phyloP scores from a whole-genome alignment of 805 yeast species.

The Pichia kluyveri region DNA sequence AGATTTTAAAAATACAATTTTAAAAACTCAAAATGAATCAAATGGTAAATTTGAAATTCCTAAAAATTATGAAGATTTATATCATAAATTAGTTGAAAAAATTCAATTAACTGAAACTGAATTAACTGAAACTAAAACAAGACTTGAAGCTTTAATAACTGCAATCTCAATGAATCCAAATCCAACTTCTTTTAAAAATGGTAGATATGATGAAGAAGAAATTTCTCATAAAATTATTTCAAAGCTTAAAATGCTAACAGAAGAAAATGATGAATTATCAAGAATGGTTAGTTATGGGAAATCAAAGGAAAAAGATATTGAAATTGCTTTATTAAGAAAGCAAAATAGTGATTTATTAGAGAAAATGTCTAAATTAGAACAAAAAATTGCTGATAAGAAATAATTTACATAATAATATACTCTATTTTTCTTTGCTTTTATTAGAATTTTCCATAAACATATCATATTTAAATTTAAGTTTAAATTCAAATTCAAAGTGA shows the following conservation, averaged over 20 bases:
- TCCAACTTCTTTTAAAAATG: slow-evolving; percentile 38
- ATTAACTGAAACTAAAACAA: slow-evolving; percentile 48
- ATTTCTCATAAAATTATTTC: slow-evolving; percentile 63
- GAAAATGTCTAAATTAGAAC: slow-evolving; percentile 23
- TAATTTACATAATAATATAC: not conserved
- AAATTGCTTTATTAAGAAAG: slow-evolving; percentile 48
- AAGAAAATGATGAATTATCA: slow-evolving; percentile 63
- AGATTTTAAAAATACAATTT: slow-evolving; percentile 35
- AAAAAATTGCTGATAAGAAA: slow-evolving; percentile 14
- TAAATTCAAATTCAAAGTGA: too few relatives aligned
- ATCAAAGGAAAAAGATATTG: slow-evolving; percentile 60
- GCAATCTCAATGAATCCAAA: slow-evolving; percentile 45
- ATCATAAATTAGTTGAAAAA: slow-evolving; percentile 21
- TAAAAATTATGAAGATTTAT: slow-evolving; percentile 25
- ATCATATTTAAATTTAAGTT: too few relatives aligned
- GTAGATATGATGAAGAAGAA: slow-evolving; percentile 66
- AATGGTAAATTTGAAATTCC: slow-evolving; percentile 22
- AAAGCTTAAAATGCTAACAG: slow-evolving; percentile 49
- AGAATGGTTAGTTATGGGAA: slow-evolving; percentile 70
- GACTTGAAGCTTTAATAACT: slow-evolving; percentile 55
- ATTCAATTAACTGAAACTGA: slow-evolving; percentile 31
- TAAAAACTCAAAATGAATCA: slow-evolving; percentile 8
- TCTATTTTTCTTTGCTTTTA: not conserved
- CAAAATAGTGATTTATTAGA: slow-evolving; percentile 40
- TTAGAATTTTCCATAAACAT: too few relatives aligned